Evolutionary conservation across 345 rosid species (phyloP), one percentile per base, ranked within the genome.

Genomic region (Gynandropsis gynandra): DNA sequence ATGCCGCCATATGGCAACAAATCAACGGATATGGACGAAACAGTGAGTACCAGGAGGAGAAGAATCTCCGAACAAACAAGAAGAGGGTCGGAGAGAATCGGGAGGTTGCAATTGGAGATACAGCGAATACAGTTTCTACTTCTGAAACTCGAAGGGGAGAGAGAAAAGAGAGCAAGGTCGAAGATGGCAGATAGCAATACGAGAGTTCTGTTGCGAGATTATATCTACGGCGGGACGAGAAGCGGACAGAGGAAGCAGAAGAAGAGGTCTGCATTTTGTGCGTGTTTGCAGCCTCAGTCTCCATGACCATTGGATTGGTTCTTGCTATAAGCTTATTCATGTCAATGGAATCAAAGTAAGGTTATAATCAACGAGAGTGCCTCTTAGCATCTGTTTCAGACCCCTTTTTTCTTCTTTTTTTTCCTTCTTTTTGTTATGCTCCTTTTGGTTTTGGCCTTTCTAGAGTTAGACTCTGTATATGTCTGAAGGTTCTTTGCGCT

Each of bases 31-130:
- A 42, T 66, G 2, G 90, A 83, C 49, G 87, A 80, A 58, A 63
- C 57, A 42, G 69, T 66, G 53, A 73, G 58, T 16, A 56, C 34
- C 14, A 73, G 78, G 16, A 75, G 76, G 57, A 76, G 72, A 51
- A 71, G 72, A 54, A 54, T 77, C 36, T 68, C 83, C 1, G 95
- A 88, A 36, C 92, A 88, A 61, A 92, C 95, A 43, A 79, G 80
- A 62, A 76, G 80, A 64, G 87, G 74, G 50, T 83, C 95, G 1
- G 97, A 93, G 75, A 88, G 77, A 76, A 79, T 83, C 9, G 89
- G 95, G 14, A 69, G 85, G 59, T 69, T 93, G 69, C 95, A 93
- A 68, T 46, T 85, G 63, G 97, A 93, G 77, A 80, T 88, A 71
- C 95, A 85, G 76, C 88, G 82, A 66, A 43, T 93, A 48, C 97